Percentiles rank a stretch among this genome's conserved stretches.
Evolutionary conservation across 495 filamentous ascomycete genomes (phyloP).

Genomic region (Xylaria scruposa): DNA sequence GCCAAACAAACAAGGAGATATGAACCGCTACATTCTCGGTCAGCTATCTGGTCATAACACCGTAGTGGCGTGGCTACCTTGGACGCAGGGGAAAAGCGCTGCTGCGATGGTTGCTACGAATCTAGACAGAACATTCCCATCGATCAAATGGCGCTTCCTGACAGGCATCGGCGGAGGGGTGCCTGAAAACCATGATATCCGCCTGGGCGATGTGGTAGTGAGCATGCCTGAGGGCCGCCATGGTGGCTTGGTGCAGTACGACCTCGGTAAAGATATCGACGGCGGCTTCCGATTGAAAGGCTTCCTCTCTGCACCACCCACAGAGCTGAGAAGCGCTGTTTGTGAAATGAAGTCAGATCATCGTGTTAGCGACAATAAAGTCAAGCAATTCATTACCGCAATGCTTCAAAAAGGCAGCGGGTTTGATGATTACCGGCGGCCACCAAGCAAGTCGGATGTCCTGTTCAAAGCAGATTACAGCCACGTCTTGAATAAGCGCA

Average conservation of each 20-base stretch:
- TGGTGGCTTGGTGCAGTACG: background rate
- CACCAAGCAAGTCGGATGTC: background rate
- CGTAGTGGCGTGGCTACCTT: background rate
- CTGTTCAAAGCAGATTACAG: background rate
- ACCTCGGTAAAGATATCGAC: background rate
- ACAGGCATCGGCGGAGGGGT: background rate
- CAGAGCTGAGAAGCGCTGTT: background rate
- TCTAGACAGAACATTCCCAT: background rate
- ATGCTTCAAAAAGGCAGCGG: constrained; percentile 10
- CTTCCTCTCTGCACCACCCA: background rate
- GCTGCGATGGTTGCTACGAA: constrained; percentile 12
- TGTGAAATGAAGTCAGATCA: background rate
- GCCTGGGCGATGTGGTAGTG: constrained; percentile 8
- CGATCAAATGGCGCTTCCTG: background rate
- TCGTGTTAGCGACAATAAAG: background rate
- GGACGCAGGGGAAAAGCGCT: background rate
- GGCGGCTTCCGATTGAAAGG: background rate
- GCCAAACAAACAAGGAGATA: background rate
- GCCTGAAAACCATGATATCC: background rate
- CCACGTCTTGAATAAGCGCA: background rate
- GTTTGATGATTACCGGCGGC: background rate
- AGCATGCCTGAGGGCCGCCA: background rate
- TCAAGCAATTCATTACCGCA: background rate
- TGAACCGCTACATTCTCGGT: constrained; percentile 10
- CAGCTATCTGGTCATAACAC: background rate